Percentiles rank a stretch among this genome's conserved stretches.
Evolutionary conservation across 331 rosid genomes (phyloP).

Genomic region (Malus hybrid): DNA sequence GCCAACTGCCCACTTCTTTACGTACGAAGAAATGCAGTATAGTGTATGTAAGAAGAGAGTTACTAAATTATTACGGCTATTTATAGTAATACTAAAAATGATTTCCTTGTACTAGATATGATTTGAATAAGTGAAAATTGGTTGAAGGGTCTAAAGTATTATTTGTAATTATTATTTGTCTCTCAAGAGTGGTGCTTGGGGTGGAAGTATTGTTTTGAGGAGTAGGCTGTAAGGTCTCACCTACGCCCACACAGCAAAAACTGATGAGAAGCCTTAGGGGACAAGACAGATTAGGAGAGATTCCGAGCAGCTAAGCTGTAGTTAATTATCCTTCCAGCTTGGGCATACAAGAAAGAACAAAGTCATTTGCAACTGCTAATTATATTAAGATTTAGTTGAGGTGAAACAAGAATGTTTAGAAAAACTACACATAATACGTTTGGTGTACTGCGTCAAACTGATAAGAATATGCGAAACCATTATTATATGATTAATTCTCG

Average conservation of each 20-base stretch:
- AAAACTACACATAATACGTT: not conserved
- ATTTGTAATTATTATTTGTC: conserved; percentile 26
- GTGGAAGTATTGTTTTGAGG: conserved; percentile 48
- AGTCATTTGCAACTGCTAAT: not conserved
- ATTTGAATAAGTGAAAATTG: conserved; percentile 5
- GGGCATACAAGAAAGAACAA: not conserved
- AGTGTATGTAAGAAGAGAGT: not conserved
- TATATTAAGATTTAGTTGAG: not conserved
- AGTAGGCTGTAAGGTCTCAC: conserved; percentile 58
- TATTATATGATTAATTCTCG: not conserved
- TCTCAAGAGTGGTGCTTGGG: conserved; percentile 51
- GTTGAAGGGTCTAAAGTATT: conserved; percentile 11
- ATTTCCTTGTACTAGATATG: not conserved
- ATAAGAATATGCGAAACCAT: not conserved
- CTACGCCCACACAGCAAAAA: conserved; percentile 13
- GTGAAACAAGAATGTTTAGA: not conserved
- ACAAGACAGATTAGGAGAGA: conserved; percentile 58
- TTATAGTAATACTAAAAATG: not conserved
- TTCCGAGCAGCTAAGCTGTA: conserved; percentile 33
- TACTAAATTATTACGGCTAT: not conserved
- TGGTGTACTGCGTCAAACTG: not conserved
- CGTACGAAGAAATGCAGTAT: not conserved
- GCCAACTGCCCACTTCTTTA: conserved; percentile 3
- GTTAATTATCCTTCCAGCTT: conserved; percentile 14
- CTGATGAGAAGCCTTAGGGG: conserved; percentile 30